These are phyloP conservation scores for Penicillium expansum DNA, from an alignment of 2,329 filamentous ascomycete species.

Conservation along the genomic window DNA sequence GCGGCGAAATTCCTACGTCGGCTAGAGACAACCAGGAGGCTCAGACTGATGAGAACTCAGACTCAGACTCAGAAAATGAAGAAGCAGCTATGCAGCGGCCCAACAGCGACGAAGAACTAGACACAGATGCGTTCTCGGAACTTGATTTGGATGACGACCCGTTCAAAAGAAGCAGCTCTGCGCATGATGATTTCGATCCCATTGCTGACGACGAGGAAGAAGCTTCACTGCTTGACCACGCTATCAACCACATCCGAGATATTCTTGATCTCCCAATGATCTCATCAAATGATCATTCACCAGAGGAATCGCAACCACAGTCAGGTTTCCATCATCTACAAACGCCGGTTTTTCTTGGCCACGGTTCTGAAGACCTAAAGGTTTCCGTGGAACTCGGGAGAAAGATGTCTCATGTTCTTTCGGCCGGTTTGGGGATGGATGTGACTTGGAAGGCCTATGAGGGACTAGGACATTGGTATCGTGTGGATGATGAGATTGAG, in stretches of 20 bases:
- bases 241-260: conserved; percentile 33
- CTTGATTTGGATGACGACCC: background rate
- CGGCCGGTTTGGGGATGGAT: conserved; percentile 16
- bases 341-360: conserved; percentile 19
- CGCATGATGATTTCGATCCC: conserved; percentile 23
- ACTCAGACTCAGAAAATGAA: background rate
- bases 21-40: background rate
- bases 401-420: conserved; percentile 16
- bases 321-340: conserved; percentile 1
- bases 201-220: conserved; percentile 16
- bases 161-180: background rate
- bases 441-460: conserved; percentile 18
- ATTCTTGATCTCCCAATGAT: conserved; percentile 27
- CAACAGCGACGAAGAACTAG: background rate
- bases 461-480: conserved; percentile 13
- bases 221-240: conserved; percentile 20
- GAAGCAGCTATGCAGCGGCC: background rate
- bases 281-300: background rate
- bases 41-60: background rate
- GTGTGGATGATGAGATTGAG: conserved; percentile 14
- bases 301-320: background rate
- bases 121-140: conserved; percentile 5
- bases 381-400: conserved; percentile 12
- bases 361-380: conserved; percentile 17
- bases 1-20: background rate